These are phyloP conservation scores for Cercospora sp. DNA, from an alignment of 2,329 filamentous ascomycete genomes.

Conservation along the genomic window DNA sequence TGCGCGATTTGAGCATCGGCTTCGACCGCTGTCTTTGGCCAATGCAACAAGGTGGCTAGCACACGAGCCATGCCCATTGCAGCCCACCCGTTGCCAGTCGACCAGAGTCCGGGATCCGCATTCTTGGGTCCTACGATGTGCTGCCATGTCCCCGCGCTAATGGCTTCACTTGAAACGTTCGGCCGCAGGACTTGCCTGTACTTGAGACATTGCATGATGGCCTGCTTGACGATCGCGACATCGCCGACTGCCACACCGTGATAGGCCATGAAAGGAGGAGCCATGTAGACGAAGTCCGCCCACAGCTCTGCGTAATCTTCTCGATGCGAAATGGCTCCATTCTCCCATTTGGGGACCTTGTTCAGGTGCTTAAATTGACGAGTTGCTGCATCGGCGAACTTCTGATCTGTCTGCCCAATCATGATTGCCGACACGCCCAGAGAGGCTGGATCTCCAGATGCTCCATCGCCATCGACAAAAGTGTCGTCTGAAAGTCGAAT, in stretches of 20 bases:
- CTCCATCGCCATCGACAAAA: slow-evolving; percentile 40
- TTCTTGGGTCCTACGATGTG: slow-evolving; percentile 45
- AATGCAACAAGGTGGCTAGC: slow-evolving; percentile 43
- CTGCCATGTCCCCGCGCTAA: slow-evolving; percentile 43
- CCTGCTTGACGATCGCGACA: slow-evolving; percentile 38
- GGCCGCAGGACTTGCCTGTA: slow-evolving; percentile 45
- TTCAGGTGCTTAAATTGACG: slow-evolving; percentile 47
- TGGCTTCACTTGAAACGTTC: slow-evolving; percentile 24
- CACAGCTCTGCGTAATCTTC: slow-evolving; percentile 48
- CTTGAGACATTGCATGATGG: slow-evolving; percentile 45
- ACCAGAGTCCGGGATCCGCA: slow-evolving; percentile 47
- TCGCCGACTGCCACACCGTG: slow-evolving; percentile 45
- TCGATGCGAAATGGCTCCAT: slow-evolving; percentile 52
- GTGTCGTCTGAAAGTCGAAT: slow-evolving; percentile 39
- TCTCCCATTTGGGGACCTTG: slow-evolving; percentile 39
- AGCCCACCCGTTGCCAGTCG: slow-evolving; percentile 53
- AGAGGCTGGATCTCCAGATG: slow-evolving; percentile 49
- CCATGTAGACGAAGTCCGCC: slow-evolving; percentile 55
- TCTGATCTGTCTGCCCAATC: slow-evolving; percentile 41
- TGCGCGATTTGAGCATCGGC: slow-evolving; percentile 13
- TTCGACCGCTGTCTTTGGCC: slow-evolving; percentile 9
- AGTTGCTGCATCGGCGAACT: slow-evolving; percentile 43
- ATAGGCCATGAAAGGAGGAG: slow-evolving; percentile 52
- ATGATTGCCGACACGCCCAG: slow-evolving; percentile 49
- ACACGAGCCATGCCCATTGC: slow-evolving; percentile 51